Evolutionary conservation across 768 basidiomycete species (phyloP).

Genomic region (Crepidotus variabilis): DNA sequence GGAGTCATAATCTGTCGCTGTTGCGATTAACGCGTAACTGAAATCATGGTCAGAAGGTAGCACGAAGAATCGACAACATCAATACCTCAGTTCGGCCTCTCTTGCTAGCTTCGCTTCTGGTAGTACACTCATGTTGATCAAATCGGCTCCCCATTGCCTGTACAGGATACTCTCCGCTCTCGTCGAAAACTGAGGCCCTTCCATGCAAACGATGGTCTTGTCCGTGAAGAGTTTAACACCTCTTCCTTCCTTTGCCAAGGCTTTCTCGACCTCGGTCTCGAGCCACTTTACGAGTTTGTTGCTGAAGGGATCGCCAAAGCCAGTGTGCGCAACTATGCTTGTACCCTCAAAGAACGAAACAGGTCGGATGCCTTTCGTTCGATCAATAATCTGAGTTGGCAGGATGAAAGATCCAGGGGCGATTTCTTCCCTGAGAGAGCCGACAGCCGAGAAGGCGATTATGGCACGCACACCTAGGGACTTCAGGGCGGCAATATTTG

Average conservation of each 20-base stretch:
- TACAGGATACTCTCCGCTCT: conserved; percentile 96
- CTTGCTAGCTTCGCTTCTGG: conserved; percentile 97
- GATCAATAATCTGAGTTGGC: conserved; percentile 91
- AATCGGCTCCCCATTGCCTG: conserved; percentile 84
- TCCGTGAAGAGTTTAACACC: conserved; percentile 72
- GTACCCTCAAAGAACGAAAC: conserved; percentile 84
- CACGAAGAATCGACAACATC: background rate
- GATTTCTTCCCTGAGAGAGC: conserved; percentile 92
- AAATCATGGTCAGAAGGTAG: background rate
- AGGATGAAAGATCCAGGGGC: conserved; percentile 85
- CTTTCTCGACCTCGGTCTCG: conserved; percentile 57
- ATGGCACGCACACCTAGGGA: conserved; percentile 85
- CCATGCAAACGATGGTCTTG: conserved; percentile 93
- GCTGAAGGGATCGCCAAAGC: conserved; percentile 93
- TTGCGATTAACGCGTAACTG: conserved; percentile 91
- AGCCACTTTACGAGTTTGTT: conserved; percentile 61
- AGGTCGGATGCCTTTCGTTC: conserved; percentile 91
- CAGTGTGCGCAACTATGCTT: conserved; percentile 83
- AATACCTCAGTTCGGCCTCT: conserved; percentile 90
- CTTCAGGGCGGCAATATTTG: conserved; percentile 96
- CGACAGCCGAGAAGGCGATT: conserved; percentile 94
- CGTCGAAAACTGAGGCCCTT: conserved; percentile 98
- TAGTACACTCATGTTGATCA: conserved; percentile 96
- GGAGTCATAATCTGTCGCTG: conserved; percentile 92
- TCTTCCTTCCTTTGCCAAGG: conserved; percentile 53